A percentile compares a stretch with the other conserved stretches of the same genome.
Conservation (phyloP, 768 basidiomycete species). For the Lentinula guzmanii region DNA sequence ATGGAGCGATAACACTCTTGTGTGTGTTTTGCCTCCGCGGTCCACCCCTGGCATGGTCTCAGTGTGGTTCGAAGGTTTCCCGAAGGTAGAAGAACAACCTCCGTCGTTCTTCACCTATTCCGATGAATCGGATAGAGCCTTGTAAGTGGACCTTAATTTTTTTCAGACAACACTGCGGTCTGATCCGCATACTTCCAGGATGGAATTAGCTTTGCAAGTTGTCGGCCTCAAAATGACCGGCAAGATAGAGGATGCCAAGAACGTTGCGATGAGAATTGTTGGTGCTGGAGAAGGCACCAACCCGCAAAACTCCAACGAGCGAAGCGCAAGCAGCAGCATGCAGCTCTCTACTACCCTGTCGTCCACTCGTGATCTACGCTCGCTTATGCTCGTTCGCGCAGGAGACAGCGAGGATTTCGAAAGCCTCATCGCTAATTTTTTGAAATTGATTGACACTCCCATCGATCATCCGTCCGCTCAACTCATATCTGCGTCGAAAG, state of each 20-base stretch:
- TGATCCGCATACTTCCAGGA: slow-evolving; percentile 38
- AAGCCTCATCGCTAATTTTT: slow-evolving; percentile 70
- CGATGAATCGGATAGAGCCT: slow-evolving; percentile 82
- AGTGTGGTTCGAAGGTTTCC: slow-evolving; percentile 82
- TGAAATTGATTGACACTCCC: slow-evolving; percentile 69
- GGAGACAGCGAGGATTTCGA: slow-evolving; percentile 65
- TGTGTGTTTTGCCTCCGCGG: slow-evolving; percentile 85
- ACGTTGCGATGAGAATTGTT: slow-evolving; percentile 90
- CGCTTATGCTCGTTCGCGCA: slow-evolving; percentile 49
- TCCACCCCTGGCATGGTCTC: slow-evolving; percentile 78
- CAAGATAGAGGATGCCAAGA: slow-evolving; percentile 88
- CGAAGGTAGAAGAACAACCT: slow-evolving; percentile 50
- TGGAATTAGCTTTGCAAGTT: slow-evolving; percentile 93
- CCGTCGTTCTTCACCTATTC: slow-evolving; percentile 82
- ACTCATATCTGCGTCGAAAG: slow-evolving; percentile 38
- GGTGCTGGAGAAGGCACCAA: slow-evolving; percentile 53
- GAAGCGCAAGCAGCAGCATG: slow-evolving; percentile 33
- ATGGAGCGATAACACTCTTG: slow-evolving; percentile 91
- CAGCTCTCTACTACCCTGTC: slow-evolving; percentile 34
- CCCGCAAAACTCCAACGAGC: slow-evolving; percentile 24
- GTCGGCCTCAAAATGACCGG: slow-evolving; percentile 97
- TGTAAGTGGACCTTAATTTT: slow-evolving; percentile 46
- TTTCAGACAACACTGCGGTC: slow-evolving; percentile 1
- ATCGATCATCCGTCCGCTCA: slow-evolving; percentile 37
- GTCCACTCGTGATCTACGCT: slow-evolving; percentile 39